Evolutionary conservation across 495 filamentous ascomycete species (phyloP).

Genomic region (Hapsidospora chrysogenum): DNA sequence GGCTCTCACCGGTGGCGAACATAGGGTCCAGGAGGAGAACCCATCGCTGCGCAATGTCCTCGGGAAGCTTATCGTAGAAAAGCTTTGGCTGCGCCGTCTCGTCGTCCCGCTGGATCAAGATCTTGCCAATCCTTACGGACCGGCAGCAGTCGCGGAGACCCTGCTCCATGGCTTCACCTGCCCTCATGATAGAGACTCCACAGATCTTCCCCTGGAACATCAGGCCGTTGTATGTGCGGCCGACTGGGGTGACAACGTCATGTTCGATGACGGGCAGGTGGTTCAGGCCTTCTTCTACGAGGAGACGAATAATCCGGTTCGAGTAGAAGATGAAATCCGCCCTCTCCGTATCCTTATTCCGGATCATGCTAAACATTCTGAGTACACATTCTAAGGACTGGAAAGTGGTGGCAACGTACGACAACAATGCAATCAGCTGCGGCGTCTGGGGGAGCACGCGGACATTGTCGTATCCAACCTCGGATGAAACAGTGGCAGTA

Average conservation of each 20-base stretch:
- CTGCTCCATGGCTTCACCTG: constrained; percentile 97
- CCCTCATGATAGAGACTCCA: constrained; percentile 95
- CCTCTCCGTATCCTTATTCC: constrained; percentile 71
- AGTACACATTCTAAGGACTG: constrained; percentile 8
- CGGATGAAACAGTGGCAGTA: constrained; percentile 74
- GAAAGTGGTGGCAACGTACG: constrained; percentile 44
- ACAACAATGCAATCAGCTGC: constrained; percentile 89
- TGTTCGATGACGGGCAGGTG: constrained; percentile 84
- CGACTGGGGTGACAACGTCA: constrained; percentile 78
- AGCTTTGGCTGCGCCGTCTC: constrained; percentile 82
- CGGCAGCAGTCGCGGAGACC: constrained; percentile 91
- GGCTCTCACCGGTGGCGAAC: constrained; percentile 76
- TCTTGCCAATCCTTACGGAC: constrained; percentile 93
- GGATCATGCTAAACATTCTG: constrained; percentile 58
- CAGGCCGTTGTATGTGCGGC: constrained; percentile 74
- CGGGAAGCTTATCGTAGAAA: constrained; percentile 93
- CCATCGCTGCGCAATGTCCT: constrained; percentile 84
- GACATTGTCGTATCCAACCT: constrained; percentile 71
- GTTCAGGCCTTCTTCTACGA: constrained; percentile 95
- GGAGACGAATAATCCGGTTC: constrained; percentile 93
- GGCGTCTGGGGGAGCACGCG: constrained; percentile 83
- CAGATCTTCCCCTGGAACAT: constrained; percentile 97
- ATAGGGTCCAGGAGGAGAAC: constrained; percentile 94
- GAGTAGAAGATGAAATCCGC: constrained; percentile 99
- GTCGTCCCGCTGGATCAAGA: constrained; percentile 92